phyloP scores from a whole-genome alignment of 306 rosid species.

The Vachellia pachyceras region DNA sequence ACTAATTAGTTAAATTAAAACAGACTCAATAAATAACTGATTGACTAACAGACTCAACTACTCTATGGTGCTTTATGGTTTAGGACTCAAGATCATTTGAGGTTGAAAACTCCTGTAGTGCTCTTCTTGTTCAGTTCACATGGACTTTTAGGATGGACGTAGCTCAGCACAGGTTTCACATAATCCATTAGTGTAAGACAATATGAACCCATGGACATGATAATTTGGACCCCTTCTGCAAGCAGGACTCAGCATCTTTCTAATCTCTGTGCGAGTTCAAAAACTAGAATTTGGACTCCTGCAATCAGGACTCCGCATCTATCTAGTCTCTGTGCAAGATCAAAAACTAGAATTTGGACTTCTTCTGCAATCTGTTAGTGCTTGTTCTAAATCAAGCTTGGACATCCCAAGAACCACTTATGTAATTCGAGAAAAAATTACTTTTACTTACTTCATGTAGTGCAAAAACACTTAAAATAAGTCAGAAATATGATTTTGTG shows the following conservation, averaged over 20 bases:
- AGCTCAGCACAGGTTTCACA: slow-evolving; percentile 24
- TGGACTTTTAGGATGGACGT: neutral
- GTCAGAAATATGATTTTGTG: too few species aligned
- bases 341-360: neutral
- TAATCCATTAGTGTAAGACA: neutral
- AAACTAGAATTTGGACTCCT: too few species aligned
- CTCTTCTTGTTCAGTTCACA: slow-evolving; percentile 1
- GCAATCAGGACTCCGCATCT: too few species aligned
- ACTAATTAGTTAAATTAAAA: too few species aligned
- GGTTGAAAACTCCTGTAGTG: slow-evolving; percentile 15
- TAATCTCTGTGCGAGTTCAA: neutral
- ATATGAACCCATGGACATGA: neutral
- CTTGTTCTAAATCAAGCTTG: too few species aligned
- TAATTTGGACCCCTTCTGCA: slow-evolving; percentile 8
- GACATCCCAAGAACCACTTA: too few species aligned
- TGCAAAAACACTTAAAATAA: too few species aligned
- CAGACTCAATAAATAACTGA: too few species aligned
- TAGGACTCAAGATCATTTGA: neutral
- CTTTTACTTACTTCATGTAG: too few species aligned
- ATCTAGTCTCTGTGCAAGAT: neutral
- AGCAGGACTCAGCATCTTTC: neutral
- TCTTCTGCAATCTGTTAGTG: neutral
- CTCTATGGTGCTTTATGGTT: too few species aligned
- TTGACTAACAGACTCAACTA: too few species aligned
- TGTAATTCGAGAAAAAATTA: too few species aligned